Percentiles rank a stretch among this genome's conserved stretches.
These are phyloP conservation scores for Oldenlandia corymbosa DNA, from an alignment of 257 asterid genomes.

Conservation along the genomic window DNA sequence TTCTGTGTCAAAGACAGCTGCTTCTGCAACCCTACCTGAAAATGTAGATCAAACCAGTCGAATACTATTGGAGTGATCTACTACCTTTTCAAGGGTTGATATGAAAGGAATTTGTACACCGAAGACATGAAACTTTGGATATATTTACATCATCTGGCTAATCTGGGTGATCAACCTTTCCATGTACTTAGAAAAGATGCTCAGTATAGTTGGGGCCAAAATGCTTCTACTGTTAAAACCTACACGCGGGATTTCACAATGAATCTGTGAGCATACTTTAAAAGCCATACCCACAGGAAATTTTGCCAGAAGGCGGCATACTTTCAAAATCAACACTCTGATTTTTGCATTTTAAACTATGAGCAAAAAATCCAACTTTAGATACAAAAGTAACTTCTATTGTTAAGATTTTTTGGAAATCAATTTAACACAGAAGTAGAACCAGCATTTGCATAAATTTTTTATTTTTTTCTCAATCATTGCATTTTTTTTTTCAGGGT, in stretches of 20 bases:
- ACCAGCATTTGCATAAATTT: neutral
- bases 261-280: too few species aligned
- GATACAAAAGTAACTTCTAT: neutral
- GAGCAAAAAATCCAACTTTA: neutral
- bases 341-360: too few species aligned
- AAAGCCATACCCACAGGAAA: too few species aligned
- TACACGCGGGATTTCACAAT: too few species aligned
- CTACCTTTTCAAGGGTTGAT: constrained; percentile 5
- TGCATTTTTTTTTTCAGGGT: too few species aligned
- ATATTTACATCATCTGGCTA: neutral
- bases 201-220: too few species aligned
- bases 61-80: constrained; percentile 11
- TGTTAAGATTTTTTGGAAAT: too few species aligned
- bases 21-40: constrained; percentile 14
- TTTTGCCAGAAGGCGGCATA: too few species aligned
- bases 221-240: too few species aligned
- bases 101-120: neutral
- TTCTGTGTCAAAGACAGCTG: constrained; percentile 14
- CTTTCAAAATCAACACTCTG: too few species aligned
- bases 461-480: neutral
- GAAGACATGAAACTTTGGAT: neutral
- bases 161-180: neutral
- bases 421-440: neutral
- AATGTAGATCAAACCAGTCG: constrained; percentile 23
- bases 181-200: neutral